Evolutionary conservation across 1,284 basidiomycete genomes (phyloP), one percentile per base, ranked within the genome.

Genomic region (Xanthoconium separans): DNA sequence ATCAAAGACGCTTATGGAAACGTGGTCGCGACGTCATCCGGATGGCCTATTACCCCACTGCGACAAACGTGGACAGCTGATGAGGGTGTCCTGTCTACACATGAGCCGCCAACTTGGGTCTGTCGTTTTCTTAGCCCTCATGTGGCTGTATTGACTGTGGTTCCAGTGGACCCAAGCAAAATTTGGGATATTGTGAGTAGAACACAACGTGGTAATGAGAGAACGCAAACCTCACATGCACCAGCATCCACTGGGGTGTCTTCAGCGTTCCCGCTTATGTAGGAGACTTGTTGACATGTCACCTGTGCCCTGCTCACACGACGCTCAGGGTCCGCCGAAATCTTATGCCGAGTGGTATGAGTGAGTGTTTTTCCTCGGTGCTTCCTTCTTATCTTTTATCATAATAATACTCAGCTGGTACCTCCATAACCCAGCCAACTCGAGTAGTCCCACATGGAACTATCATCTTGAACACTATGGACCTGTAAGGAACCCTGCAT

Each of bases 271-370:
- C 80, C 2, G 79, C 77, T 34, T 80, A 73, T 71, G 79, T 75
- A 56, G 40, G 64, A 53, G 18, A 13, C 27, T 39, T 11, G n/a
- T 40, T 34, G 31, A 39, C 42, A 29, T 39, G 11, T 48, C 9
- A 16, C 41, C 27, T 27, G 27, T 33, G 12, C 18, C 31, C 20
- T 46, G 41, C 50, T 56, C 10, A 50, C 11, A 27, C 20, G 15
- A 18, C 6, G 22, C 27, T 34, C 47, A 74, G 77, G 74, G 68
- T 10, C 70, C 75, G 3, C 69, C 69, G 2, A 63, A 56, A 16
- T 59, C 66, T 34, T 84, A 85, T 55, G 77, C 81, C 0, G 83
- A 83, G 63, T 84, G 82, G 81, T 84, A 81, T 51, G 65, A 77
- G 75, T 78, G 58, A 58, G 72, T 71, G 13, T 27, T 11, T 4